Base-by-base conservation (phyloP, 495 filamentous ascomycete genomes). In the Cladorrhinum samala region DNA sequence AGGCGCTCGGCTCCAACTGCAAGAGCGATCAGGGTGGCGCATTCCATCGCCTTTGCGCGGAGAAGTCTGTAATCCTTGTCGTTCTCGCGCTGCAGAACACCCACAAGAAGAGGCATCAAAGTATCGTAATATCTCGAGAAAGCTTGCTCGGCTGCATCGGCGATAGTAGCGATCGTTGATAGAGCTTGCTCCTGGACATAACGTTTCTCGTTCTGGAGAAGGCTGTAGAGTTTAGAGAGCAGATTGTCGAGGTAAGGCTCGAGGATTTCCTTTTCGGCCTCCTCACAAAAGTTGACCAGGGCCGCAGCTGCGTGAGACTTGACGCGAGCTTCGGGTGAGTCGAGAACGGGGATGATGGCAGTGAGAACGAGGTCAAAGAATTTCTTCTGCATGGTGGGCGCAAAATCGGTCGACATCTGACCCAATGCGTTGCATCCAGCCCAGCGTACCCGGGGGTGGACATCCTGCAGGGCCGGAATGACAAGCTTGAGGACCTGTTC, bases 321-420 rank as follows among this genome's bases (percentile, higher is more conserved):
- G 44, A 99, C 94, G 46, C 94, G 85, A 20, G 91, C 89, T 68
- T 97, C 92, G 2, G 87, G 78, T 1, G 90, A 91, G 59, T 90
- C 79, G 13, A 99, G 80, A 0, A 97, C 94, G 3, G 91, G 91
- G 51, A 97, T 90, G 43, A 99, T 95, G 56, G 88, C 88, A 49
- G 82, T 86, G 43, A 99, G 76, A 1, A 96, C 89, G 37, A 83
- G 74, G 42, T 84, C 78, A 62, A 94, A 91, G 69, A 92, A 95
- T 61, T 96, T 92, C 60, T 91, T 86, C 68, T 99, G 94, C 94
- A 99, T 97, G 11, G 88, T 95, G 1, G 91, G 92, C 25, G 94
- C 93, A 67, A 99, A 99, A 68, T 99, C 94, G 9, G 94, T 99
- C 70, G 94, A 97, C 94, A 99, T 99, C 68, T 99, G 94, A 13